Base-by-base conservation (phyloP, 768 basidiomycete genomes). In the Boletus eberwhitei region DNA sequence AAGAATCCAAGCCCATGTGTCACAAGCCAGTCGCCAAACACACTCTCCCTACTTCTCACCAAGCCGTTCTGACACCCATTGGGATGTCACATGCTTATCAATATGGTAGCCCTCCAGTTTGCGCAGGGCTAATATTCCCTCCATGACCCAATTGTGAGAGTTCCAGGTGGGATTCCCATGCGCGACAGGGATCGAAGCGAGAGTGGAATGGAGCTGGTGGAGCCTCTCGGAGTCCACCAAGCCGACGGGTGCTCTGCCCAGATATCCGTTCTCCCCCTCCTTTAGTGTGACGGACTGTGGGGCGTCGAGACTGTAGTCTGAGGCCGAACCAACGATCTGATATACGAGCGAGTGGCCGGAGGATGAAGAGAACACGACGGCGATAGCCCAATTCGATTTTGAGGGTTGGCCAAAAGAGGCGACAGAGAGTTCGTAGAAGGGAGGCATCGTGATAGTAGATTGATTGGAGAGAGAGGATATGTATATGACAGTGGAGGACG, bases 211-310 rank as follows among this genome's bases (percentile, higher is more conserved):
- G 17, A 71, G 47, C 29, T 57, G 58, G 34, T 65, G 69, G 40
- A 71, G 62, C 35, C 31, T 59, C 50, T 71, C 69, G 9, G 70
- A 59, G 50, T 71, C 69, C 16, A 63, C 71, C 2, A 45, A 13
- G 17, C 69, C 69, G 26, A 71, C 58, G 4, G 63, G 49, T 36
- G 26, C 17, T 48, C 57, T 72, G 43, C 60, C 50, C 51, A 48
- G 6, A 36, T 70, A 70, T 19, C 58, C 66, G 34, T 61, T 68
- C 42, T 70, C 68, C 36, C 70, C 70, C 40, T 52, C 60, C 45
- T 64, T 66, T 7, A 71, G 60, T 0, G 71, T 67, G 55, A 72
- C 69, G 2, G 69, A 71, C 53, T 71, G 69, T 2, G 69, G 69
- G 2, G 59, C 71, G 17, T 72, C 71, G 3, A 71, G 57, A 26